A percentile compares a stretch with the other conserved stretches of the same genome.
phyloP scores from a whole-genome alignment of 768 basidiomycete species.

The Tricholoma furcatifolium region DNA sequence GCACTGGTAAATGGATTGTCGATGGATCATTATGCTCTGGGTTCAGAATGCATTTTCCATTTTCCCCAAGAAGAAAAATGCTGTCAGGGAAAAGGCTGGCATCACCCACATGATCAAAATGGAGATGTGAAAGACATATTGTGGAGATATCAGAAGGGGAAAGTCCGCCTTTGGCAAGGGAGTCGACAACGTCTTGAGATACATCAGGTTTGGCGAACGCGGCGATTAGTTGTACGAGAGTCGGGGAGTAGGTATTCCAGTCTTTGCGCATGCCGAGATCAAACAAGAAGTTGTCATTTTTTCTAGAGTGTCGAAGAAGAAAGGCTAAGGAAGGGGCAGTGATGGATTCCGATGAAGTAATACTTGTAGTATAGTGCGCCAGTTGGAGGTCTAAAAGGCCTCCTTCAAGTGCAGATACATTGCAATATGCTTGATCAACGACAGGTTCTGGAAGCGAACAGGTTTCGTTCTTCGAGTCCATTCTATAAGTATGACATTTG shows the following conservation, averaged over 20 bases:
- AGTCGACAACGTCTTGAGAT: constrained; percentile 43
- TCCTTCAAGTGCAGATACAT: constrained; percentile 55
- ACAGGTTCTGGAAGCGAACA: constrained; percentile 38
- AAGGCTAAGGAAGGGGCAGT: constrained; percentile 50
- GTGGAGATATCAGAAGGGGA: constrained; percentile 40
- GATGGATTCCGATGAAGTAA: constrained; percentile 24
- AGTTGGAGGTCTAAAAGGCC: constrained; percentile 42
- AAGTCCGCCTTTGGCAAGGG: constrained; percentile 49
- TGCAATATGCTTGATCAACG: constrained; percentile 46
- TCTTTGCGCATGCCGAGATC: constrained; percentile 58
- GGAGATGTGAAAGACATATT: constrained; percentile 51
- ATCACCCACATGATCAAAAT: constrained; percentile 57
- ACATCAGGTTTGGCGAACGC: constrained; percentile 21
- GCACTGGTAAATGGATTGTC: constrained; percentile 7
- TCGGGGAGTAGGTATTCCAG: constrained; percentile 39
- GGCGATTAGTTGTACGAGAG: constrained; percentile 24
- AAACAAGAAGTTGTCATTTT: constrained; percentile 41
- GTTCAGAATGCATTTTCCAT: constrained; percentile 29
- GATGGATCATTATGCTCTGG: constrained; percentile 5
- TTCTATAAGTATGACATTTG: too few relatives aligned
- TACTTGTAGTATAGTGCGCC: constrained; percentile 34
- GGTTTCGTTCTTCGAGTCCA: background rate
- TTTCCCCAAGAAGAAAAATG: constrained; percentile 47
- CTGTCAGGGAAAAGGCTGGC: constrained; percentile 42
- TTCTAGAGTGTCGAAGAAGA: constrained; percentile 46